phyloP scores from a whole-genome alignment of 371 early-diverging fungal genomes.

The Umbelopsis sp. region DNA sequence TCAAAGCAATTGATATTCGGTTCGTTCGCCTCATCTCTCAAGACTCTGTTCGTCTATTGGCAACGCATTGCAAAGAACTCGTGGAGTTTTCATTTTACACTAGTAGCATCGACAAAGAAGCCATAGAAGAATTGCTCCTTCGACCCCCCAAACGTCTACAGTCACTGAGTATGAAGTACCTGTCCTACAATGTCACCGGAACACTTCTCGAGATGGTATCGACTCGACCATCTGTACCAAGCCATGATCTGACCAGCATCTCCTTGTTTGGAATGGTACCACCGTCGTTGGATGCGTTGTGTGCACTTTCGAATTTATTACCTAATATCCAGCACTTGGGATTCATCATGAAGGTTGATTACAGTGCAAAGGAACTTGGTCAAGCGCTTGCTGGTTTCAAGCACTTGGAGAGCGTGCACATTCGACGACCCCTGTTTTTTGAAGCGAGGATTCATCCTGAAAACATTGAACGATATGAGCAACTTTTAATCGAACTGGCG shows the following conservation, averaged over 20 bases:
- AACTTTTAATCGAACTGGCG: neutral
- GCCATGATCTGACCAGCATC: neutral
- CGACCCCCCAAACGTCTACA: neutral
- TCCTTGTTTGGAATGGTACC: slow-evolving; percentile 13
- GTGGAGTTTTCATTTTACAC: neutral
- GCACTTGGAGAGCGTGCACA: neutral
- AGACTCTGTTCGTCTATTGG: neutral
- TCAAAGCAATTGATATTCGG: neutral
- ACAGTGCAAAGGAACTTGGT: neutral
- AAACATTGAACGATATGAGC: neutral
- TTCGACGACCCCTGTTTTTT: slow-evolving; percentile 1
- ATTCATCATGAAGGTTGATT: slow-evolving; percentile 8
- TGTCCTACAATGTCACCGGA: slow-evolving; percentile 11
- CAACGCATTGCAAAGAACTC: neutral
- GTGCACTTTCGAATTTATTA: neutral
- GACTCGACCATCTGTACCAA: neutral
- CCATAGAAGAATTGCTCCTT: neutral
- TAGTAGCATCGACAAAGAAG: slow-evolving; percentile 11
- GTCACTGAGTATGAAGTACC: slow-evolving; percentile 10
- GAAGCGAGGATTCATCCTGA: neutral
- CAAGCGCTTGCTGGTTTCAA: slow-evolving; percentile 13
- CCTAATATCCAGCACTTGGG: slow-evolving; percentile 1
- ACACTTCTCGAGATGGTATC: slow-evolving; percentile 7
- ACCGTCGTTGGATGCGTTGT: slow-evolving; percentile 9
- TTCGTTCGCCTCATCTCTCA: slow-evolving; percentile 5